phyloP scores from a whole-genome alignment of 2,329 filamentous ascomycete genomes.

The Tolypocladium nubicola region DNA sequence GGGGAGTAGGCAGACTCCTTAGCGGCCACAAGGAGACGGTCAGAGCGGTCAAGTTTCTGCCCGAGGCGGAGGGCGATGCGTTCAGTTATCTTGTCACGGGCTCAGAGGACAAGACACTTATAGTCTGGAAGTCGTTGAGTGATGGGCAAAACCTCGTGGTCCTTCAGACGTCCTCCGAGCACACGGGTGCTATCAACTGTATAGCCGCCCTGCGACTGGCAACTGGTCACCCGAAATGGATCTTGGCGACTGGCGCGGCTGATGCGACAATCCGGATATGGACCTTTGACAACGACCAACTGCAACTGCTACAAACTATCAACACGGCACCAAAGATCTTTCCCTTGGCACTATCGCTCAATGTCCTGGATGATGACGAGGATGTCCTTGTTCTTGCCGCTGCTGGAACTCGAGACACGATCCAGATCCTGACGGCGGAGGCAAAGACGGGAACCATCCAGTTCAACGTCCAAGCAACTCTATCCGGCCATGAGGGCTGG shows the following conservation, averaged over 20 bases:
- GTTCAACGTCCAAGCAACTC: constrained; percentile 64
- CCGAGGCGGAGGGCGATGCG: constrained; percentile 30
- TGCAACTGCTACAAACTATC: constrained; percentile 58
- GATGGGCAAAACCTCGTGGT: constrained; percentile 22
- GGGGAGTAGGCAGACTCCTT: constrained; percentile 57
- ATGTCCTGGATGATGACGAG: constrained; percentile 39
- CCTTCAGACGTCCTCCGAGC: constrained; percentile 47
- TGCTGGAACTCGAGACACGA: constrained; percentile 72
- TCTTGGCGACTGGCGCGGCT: constrained; percentile 70
- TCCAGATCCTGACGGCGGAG: constrained; percentile 66
- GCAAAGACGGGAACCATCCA: constrained; percentile 24
- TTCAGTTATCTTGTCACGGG: constrained; percentile 61
- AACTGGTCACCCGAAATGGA: constrained; percentile 19
- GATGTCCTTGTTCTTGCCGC: constrained; percentile 61
- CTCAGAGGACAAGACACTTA: constrained; percentile 68
- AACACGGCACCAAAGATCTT: constrained; percentile 69
- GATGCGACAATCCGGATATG: constrained; percentile 67
- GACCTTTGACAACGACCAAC: constrained; percentile 43
- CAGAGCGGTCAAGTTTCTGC: constrained; percentile 74
- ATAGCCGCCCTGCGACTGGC: constrained; percentile 34
- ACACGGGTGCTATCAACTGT: constrained; percentile 68
- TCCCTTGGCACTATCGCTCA: constrained; percentile 65
- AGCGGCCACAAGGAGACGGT: constrained; percentile 70
- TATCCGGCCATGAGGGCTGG: constrained; percentile 92
- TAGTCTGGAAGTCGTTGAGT: constrained; percentile 50